These are phyloP conservation scores for Picea glauca DNA, from an alignment of 75 land plant species.

Conservation along the genomic window DNA sequence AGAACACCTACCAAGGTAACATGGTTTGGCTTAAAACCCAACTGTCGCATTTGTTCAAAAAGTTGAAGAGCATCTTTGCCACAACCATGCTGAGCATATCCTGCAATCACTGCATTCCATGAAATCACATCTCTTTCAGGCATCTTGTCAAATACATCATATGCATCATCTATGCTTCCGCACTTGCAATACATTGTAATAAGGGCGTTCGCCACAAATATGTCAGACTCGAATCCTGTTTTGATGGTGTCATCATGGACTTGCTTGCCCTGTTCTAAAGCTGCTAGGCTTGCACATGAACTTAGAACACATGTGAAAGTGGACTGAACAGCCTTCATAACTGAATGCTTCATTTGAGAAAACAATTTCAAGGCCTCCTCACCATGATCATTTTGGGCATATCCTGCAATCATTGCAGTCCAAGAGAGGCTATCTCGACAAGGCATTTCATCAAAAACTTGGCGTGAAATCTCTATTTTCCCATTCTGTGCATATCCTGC, in stretches of 20 bases:
- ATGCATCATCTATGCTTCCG: constrained; percentile 45
- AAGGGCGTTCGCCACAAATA: constrained; percentile 31
- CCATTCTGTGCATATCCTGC: constrained; percentile 24
- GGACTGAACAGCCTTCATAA: constrained; percentile 33
- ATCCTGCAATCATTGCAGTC: constrained; percentile 49
- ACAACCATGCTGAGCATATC: constrained; percentile 36
- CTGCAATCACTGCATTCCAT: constrained; percentile 57
- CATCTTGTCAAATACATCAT: constrained; percentile 27
- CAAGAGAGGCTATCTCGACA: constrained; percentile 40
- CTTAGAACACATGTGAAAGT: constrained; percentile 44
- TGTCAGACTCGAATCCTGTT: constrained; percentile 24
- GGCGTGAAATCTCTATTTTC: constrained; percentile 21
- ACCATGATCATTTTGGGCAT: constrained; percentile 16
- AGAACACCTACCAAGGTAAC: constrained; percentile 36
- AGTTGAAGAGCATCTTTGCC: constrained; percentile 29
- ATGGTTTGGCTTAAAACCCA: constrained; percentile 35
- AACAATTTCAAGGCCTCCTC: constrained; percentile 32
- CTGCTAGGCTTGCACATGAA: constrained; percentile 49
- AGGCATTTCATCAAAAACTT: constrained; percentile 31
- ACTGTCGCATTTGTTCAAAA: constrained; percentile 29
- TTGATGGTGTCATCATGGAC: constrained; percentile 26
- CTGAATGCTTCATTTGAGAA: constrained; percentile 22
- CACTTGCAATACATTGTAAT: constrained; percentile 58
- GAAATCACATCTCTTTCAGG: constrained; percentile 28
- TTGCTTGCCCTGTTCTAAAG: constrained; percentile 26